Evolutionary conservation across 2,329 filamentous ascomycete species (phyloP).

Genomic region (Beauveria varroae): DNA sequence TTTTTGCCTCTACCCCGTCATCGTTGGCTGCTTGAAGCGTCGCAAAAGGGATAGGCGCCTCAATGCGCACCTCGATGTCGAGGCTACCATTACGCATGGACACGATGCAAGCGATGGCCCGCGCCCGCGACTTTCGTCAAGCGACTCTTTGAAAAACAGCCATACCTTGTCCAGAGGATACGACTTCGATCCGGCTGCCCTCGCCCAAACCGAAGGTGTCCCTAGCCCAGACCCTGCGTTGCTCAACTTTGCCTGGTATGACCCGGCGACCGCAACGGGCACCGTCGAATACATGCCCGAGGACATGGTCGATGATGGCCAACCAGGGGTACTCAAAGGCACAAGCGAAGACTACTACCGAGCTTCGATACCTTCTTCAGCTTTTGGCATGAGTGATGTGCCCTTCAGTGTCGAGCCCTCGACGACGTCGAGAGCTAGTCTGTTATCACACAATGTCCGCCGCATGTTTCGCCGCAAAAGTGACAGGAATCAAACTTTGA

Average conservation of each 20-base stretch:
- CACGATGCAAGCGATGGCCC: constrained; percentile 14
- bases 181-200: constrained; percentile 8
- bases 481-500: constrained; percentile 23
- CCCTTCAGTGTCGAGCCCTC: constrained; percentile 18
- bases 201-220: neutral
- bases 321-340: constrained; percentile 26
- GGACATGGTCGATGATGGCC: constrained; percentile 19
- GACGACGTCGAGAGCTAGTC: constrained; percentile 26
- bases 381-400: constrained; percentile 31
- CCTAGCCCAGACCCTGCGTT: constrained; percentile 3
- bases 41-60: constrained; percentile 18
- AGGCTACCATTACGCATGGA: constrained; percentile 20
- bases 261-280: neutral
- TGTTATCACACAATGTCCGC: constrained; percentile 28
- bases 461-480: constrained; percentile 29
- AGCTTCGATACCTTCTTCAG: constrained; percentile 31
- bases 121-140: constrained; percentile 28
- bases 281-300: constrained; percentile 14
- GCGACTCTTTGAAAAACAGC: constrained; percentile 27
- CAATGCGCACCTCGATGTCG: constrained; percentile 20
- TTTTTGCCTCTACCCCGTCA: constrained; percentile 33
- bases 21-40: constrained; percentile 26
- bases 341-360: constrained; percentile 36
- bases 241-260: constrained; percentile 11
- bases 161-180: constrained; percentile 22